Percentiles rank a stretch among this genome's conserved stretches.
These are phyloP conservation scores for Elaeis oleifera DNA, from an alignment of 202 grass and related monocot genomes.

Conservation along the genomic window DNA sequence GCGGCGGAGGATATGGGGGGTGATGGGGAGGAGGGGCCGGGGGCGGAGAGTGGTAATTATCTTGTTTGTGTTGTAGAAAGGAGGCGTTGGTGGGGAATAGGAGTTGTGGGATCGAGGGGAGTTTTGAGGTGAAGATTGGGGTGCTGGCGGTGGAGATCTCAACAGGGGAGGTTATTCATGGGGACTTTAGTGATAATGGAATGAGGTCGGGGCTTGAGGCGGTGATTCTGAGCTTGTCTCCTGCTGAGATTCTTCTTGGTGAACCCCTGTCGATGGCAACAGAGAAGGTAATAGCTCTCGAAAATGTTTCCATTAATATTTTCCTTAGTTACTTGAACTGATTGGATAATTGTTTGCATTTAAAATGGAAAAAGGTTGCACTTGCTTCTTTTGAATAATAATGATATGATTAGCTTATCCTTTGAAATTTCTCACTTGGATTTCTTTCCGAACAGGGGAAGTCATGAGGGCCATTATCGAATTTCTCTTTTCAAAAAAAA, in stretches of 20 bases:
- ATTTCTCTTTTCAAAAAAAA: too few relatives aligned
- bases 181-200: conserved; percentile 62
- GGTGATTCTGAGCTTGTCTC: conserved; percentile 58
- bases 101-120: conserved; percentile 16
- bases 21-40: conserved; percentile 3
- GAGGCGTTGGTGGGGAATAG: conserved; percentile 27
- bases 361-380: too few relatives aligned
- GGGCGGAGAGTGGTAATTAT: conserved; percentile 47
- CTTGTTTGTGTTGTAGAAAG: conserved; percentile 79
- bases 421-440: too few relatives aligned
- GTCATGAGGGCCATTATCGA: too few relatives aligned
- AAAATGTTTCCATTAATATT: neutral
- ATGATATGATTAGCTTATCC: too few relatives aligned
- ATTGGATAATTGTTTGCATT: too few relatives aligned
- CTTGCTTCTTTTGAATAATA: too few relatives aligned
- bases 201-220: conserved; percentile 67
- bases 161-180: conserved; percentile 65
- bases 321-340: neutral
- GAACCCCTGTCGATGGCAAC: conserved; percentile 49
- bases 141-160: conserved; percentile 68
- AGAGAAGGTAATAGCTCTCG: conserved; percentile 43
- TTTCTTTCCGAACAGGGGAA: too few relatives aligned
- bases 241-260: conserved; percentile 66
- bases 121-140: conserved; percentile 54
- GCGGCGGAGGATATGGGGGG: conserved; percentile 69